These are phyloP conservation scores for Apiospora saccharicola DNA, from an alignment of 2,329 filamentous ascomycete genomes.

Conservation along the genomic window DNA sequence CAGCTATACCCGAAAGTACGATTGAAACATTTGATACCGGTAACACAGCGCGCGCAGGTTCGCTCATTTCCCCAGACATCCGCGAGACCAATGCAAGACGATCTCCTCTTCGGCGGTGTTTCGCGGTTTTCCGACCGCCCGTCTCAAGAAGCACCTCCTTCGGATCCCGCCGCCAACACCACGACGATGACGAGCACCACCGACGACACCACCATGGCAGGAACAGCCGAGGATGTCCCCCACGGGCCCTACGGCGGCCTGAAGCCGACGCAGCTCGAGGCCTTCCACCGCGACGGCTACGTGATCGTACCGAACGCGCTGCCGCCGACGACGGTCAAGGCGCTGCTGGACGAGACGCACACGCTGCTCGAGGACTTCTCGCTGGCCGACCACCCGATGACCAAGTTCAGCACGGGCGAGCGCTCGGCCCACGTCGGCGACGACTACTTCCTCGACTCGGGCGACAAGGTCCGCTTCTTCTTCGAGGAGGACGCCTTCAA, in stretches of 20 bases:
- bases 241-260: slow-evolving; percentile 59
- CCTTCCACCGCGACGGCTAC: slow-evolving; percentile 86
- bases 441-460: slow-evolving; percentile 89
- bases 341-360: slow-evolving; percentile 78
- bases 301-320: slow-evolving; percentile 85
- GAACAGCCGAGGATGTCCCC: slow-evolving; percentile 24
- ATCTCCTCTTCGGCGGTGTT: slow-evolving; percentile 16
- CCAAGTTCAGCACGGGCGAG: slow-evolving; percentile 88
- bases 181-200: background rate
- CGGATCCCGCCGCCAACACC: background rate
- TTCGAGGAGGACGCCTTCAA: slow-evolving; percentile 95
- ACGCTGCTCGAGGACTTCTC: slow-evolving; percentile 77
- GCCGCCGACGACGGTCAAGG: slow-evolving; percentile 66
- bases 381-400: slow-evolving; percentile 88
- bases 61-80: slow-evolving; percentile 6
- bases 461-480: slow-evolving; percentile 95
- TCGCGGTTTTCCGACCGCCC: slow-evolving; percentile 17
- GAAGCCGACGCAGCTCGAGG: slow-evolving; percentile 71
- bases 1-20: slow-evolving; percentile 5
- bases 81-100: slow-evolving; percentile 1
- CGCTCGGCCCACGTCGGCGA: slow-evolving; percentile 84
- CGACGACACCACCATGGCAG: background rate
- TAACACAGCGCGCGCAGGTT: background rate
- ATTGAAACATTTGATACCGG: background rate
- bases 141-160: background rate